Evolutionary conservation across 2,329 filamentous ascomycete genomes (phyloP).

Genomic region (Fusarium nodosum): DNA sequence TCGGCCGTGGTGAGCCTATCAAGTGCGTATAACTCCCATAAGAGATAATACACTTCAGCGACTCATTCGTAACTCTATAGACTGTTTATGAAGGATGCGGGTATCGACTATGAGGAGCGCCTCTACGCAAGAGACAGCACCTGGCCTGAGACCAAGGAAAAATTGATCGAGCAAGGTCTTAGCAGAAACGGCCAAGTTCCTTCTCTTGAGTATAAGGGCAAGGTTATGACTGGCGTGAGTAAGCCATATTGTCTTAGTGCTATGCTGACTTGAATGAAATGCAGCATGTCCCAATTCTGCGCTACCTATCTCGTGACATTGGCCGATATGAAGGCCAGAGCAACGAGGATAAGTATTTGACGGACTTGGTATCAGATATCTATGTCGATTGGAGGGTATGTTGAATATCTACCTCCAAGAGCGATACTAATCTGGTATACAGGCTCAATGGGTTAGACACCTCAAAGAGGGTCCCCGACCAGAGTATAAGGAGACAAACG

Average conservation of each 20-base stretch:
- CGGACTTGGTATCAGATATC: slow-evolving; percentile 56
- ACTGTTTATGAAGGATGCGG: slow-evolving; percentile 9
- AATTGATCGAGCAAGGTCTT: slow-evolving; percentile 14
- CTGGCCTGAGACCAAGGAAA: slow-evolving; percentile 18
- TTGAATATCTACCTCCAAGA: fast-evolving
- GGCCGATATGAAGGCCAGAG: slow-evolving; percentile 55
- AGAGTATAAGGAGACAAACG: slow-evolving; percentile 51
- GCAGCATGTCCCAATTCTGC: slow-evolving; percentile 47
- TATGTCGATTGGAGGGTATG: slow-evolving; percentile 59
- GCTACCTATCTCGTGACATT: slow-evolving; percentile 55
- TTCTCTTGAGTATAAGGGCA: slow-evolving; percentile 24
- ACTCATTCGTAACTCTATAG: background rate
- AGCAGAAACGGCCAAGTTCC: slow-evolving; percentile 21
- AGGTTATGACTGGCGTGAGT: slow-evolving; percentile 1
- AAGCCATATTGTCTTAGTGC: too few relatives aligned
- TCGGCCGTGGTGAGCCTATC: slow-evolving; percentile 22
- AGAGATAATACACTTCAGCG: fast-evolving
- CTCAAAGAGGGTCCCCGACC: slow-evolving; percentile 41
- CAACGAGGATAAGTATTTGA: slow-evolving; percentile 54
- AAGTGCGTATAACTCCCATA: background rate
- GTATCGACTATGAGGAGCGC: slow-evolving; percentile 8
- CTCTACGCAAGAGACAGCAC: background rate
- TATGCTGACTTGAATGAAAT: background rate
- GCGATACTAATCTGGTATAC: background rate
- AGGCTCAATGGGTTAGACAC: slow-evolving; percentile 49